Conservation (phyloP, 2,329 filamentous ascomycete genomes). For the Verticillium nubilum region DNA sequence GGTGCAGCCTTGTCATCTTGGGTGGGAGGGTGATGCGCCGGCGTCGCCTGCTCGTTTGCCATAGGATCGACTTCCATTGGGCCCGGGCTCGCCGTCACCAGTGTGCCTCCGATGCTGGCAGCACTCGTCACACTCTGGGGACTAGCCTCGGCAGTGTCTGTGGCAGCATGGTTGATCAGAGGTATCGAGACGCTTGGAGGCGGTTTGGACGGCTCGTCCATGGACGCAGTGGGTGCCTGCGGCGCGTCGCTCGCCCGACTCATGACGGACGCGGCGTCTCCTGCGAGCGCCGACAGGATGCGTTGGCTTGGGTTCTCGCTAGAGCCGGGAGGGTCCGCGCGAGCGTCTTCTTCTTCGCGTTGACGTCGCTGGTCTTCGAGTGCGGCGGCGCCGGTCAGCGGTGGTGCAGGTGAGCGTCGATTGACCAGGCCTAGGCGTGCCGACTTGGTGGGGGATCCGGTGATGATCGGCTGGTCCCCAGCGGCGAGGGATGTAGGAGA, state of each 20-base stretch:
- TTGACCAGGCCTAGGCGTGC: constrained; percentile 42
- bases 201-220: constrained; percentile 32
- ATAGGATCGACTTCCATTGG: constrained; percentile 50
- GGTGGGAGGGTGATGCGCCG: constrained; percentile 31
- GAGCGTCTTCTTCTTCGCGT: constrained; percentile 37
- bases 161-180: constrained; percentile 22
- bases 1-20: constrained; percentile 47
- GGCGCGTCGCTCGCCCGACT: constrained; percentile 51
- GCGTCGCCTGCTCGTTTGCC: constrained; percentile 26
- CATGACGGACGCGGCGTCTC: constrained; percentile 45
- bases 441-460: constrained; percentile 48
- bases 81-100: constrained; percentile 44
- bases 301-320: constrained; percentile 51
- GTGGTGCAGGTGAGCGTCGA: constrained; percentile 34
- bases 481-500: constrained; percentile 13
- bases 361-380: constrained; percentile 47
- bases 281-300: constrained; percentile 48
- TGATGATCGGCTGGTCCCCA: constrained; percentile 8
- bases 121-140: constrained; percentile 35
- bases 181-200: constrained; percentile 17
- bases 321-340: constrained; percentile 33
- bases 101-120: constrained; percentile 33
- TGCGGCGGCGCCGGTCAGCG: constrained; percentile 48
- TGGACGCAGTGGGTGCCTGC: constrained; percentile 37
- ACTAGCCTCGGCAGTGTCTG: constrained; percentile 35